Conservation (phyloP, 116 monocot species). For the Phalaenopsis hybrid region DNA sequence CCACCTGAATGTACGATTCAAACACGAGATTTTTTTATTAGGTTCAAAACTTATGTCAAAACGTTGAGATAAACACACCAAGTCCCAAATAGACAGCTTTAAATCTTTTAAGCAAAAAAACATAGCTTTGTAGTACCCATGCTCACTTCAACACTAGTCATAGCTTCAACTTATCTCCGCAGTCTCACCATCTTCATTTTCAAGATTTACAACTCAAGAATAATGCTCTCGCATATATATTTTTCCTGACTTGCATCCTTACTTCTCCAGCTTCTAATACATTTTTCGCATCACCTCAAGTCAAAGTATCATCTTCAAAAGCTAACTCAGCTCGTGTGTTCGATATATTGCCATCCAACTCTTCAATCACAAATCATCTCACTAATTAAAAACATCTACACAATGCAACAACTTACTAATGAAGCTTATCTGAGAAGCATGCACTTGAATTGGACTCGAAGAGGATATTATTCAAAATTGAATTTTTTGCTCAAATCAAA, state of each 20-base stretch:
- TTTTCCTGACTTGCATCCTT: background rate
- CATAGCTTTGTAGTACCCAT: background rate
- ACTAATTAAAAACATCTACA: background rate
- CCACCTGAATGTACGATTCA: too few species aligned
- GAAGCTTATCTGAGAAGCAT: background rate
- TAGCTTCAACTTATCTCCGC: background rate
- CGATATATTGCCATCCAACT: background rate
- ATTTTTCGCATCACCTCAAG: background rate
- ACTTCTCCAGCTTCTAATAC: background rate
- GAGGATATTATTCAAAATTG: background rate
- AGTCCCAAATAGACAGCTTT: too few species aligned
- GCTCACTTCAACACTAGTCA: background rate
- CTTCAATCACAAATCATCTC: background rate
- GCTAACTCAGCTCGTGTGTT: background rate
- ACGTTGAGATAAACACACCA: too few species aligned
- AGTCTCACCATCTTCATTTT: background rate
- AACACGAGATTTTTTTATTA: too few species aligned
- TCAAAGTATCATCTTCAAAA: background rate
- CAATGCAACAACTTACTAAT: background rate
- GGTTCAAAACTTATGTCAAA: too few species aligned
- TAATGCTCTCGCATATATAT: background rate
- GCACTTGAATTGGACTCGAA: background rate
- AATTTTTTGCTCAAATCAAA: background rate
- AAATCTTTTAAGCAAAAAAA: background rate
- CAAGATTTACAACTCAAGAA: background rate